phyloP scores from a whole-genome alignment of 2,329 filamentous ascomycete species.

The Trichoderma lentiforme region DNA sequence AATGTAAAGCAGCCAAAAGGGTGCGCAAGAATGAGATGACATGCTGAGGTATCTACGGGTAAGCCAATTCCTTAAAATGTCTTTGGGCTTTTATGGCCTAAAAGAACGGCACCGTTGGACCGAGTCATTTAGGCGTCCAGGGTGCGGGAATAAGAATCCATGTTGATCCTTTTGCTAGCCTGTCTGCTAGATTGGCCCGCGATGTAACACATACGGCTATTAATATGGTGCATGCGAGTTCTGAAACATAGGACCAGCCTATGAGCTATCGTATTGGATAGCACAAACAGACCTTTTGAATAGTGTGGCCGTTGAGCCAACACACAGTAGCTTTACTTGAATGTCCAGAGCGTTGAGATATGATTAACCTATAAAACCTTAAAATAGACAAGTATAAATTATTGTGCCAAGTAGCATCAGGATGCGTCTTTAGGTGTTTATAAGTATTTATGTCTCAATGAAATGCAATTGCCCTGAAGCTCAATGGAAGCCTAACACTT shows the following conservation, averaged over 20 bases:
- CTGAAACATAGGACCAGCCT: neutral
- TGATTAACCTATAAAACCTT: neutral
- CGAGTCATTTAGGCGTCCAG: neutral
- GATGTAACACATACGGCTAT: neutral
- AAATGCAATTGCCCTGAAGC: neutral
- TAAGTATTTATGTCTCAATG: neutral
- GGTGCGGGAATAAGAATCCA: neutral
- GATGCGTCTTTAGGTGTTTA: neutral
- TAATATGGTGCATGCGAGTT: neutral
- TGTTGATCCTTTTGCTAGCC: neutral
- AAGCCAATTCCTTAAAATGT: neutral
- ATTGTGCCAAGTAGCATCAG: neutral
- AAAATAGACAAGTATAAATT: neutral
- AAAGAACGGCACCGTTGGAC: neutral
- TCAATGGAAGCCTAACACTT: neutral
- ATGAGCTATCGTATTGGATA: neutral
- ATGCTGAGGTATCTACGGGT: neutral
- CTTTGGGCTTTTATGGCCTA: neutral
- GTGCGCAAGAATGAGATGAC: neutral
- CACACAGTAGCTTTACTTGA: neutral
- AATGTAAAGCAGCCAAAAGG: neutral
- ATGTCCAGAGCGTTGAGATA: neutral
- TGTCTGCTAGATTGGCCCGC: neutral
- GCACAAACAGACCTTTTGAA: neutral
- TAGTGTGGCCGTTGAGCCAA: neutral